A percentile compares a stretch with the other conserved stretches of the same genome.
phyloP scores from a whole-genome alignment of 768 basidiomycete genomes.

The Collybia sp. region DNA sequence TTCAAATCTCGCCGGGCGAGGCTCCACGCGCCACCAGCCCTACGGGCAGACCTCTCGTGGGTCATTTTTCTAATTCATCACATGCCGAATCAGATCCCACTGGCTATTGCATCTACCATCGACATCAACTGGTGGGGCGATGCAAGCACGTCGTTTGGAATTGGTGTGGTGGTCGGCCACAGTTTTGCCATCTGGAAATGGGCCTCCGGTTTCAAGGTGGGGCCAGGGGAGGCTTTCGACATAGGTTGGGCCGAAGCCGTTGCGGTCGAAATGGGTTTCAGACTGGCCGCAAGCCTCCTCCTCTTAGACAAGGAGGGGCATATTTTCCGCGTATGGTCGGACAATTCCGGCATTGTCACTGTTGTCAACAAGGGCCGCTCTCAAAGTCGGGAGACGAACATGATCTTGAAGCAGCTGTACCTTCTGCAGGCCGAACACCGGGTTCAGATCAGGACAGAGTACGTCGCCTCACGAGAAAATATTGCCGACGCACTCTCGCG shows the following conservation, averaged over 20 bases:
- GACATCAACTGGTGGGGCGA: conserved; percentile 32
- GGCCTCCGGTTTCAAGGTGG: conserved; percentile 20
- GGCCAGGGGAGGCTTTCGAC: conserved; percentile 17
- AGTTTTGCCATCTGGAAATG: conserved; percentile 25
- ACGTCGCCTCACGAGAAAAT: conserved; percentile 19
- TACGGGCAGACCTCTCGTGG: conserved; percentile 19
- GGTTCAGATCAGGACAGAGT: conserved; percentile 7
- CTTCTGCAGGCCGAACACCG: conserved; percentile 6
- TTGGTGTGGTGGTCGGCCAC: conserved; percentile 21
- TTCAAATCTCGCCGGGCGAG: conserved; percentile 13
- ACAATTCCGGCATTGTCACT: conserved; percentile 27
- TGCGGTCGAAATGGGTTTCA: conserved; percentile 28
- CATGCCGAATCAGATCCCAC: conserved; percentile 13
- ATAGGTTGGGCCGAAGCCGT: conserved; percentile 37
- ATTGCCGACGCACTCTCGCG: conserved; percentile 26
- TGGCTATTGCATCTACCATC: background rate
- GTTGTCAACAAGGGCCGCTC: conserved; percentile 24
- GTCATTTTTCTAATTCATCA: conserved; percentile 6
- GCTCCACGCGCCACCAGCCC: conserved; percentile 2
- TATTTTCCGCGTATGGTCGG: conserved; percentile 18
- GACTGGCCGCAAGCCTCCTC: too few relatives aligned
- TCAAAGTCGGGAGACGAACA: conserved; percentile 18
- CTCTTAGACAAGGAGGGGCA: background rate
- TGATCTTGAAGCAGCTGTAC: conserved; percentile 20
- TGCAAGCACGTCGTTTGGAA: conserved; percentile 28